Conservation (phyloP, 2,329 filamentous ascomycete species). For the Pseudogymnoascus verrucosus region DNA sequence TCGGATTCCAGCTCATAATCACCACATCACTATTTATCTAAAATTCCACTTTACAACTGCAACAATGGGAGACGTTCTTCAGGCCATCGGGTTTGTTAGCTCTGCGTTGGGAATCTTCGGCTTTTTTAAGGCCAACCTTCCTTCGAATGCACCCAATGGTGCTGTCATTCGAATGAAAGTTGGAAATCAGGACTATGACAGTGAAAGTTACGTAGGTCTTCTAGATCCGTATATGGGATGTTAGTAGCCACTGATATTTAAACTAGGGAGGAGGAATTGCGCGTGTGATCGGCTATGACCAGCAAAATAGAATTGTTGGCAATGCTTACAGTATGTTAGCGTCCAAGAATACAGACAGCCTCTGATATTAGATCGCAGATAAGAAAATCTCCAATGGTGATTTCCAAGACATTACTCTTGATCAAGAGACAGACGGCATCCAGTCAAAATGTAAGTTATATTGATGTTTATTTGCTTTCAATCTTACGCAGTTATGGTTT, state of each 20-base stretch:
- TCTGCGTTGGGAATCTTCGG: not conserved
- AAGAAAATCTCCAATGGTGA: not conserved
- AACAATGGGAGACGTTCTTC: not conserved
- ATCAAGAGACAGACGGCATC: not conserved
- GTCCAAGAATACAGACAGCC: not conserved
- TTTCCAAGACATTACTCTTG: not conserved
- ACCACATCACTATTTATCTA: not conserved
- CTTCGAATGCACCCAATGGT: not conserved
- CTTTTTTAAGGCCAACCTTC: not conserved
- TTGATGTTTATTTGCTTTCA: not conserved
- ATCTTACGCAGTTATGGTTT: not conserved
- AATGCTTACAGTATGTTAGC: not conserved
- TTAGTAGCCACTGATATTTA: not conserved
- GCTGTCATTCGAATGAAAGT: not conserved
- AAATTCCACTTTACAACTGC: not conserved
- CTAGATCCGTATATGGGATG: not conserved
- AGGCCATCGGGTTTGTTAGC: not conserved
- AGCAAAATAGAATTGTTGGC: not conserved
- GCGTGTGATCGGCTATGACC: not conserved
- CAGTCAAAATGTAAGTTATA: not conserved
- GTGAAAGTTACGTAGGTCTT: not conserved
- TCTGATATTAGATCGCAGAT: not conserved
- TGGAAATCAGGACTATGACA: not conserved
- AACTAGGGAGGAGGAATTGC: not conserved
- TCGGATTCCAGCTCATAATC: not conserved